These are phyloP conservation scores for Yamadazyma membranifaciens DNA, from an alignment of 1,139 yeast species.

Conservation along the genomic window DNA sequence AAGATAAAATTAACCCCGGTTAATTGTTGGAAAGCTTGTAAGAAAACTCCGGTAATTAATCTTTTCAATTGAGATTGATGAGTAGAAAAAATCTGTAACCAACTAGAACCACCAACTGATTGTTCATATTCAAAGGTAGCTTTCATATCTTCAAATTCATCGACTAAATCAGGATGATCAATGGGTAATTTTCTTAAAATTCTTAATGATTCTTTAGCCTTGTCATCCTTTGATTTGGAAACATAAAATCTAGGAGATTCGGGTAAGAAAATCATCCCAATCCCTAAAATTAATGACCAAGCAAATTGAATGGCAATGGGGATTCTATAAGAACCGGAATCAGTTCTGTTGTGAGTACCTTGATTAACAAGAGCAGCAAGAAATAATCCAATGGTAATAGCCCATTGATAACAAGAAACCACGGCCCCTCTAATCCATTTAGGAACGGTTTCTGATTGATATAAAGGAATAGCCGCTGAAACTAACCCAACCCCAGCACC, in stretches of 20 bases:
- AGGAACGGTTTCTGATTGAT: constrained; percentile 67
- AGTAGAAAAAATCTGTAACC: constrained; percentile 31
- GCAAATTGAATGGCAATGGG: constrained; percentile 54
- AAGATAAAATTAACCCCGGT: constrained; percentile 74
- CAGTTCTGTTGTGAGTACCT: constrained; percentile 49
- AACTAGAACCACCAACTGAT: constrained; percentile 28
- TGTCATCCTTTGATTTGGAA: constrained; percentile 49
- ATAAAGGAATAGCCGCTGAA: constrained; percentile 61
- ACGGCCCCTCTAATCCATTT: constrained; percentile 68
- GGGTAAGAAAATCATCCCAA: constrained; percentile 65
- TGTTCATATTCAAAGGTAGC: constrained; percentile 37
- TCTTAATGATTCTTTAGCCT: constrained; percentile 46
- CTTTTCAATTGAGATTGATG: constrained; percentile 34
- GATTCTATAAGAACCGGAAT: constrained; percentile 62
- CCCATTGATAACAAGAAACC: constrained; percentile 63
- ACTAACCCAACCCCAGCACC: constrained; percentile 68
- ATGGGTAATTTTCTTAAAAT: constrained; percentile 33
- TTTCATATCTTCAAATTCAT: constrained; percentile 36
- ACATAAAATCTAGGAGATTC: constrained; percentile 77
- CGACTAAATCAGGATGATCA: constrained; percentile 39
- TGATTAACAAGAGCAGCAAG: constrained; percentile 63
- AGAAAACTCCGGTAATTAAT: constrained; percentile 31
- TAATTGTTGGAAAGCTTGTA: constrained; percentile 61
- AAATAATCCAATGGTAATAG: constrained; percentile 61
- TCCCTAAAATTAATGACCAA: constrained; percentile 37